A percentile compares a stretch with the other conserved stretches of the same genome.
Evolutionary conservation across 805 yeast genomes (phyloP).

Genomic region (Candida nonsorbophila): DNA sequence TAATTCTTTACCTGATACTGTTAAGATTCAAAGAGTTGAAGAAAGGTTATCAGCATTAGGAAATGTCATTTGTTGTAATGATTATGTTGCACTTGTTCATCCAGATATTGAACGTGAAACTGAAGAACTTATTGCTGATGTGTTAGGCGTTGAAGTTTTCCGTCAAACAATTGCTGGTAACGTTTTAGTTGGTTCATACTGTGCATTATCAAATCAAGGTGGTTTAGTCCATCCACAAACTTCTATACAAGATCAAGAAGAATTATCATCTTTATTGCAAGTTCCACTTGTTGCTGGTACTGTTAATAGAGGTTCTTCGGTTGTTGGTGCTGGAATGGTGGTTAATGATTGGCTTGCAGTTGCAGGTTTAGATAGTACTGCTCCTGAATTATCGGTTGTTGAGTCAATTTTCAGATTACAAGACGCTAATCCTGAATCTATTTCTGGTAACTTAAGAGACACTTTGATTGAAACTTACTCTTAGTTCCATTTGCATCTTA

Average conservation of each 20-base stretch:
- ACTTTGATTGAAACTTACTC: constrained; percentile 90
- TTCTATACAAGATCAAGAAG: constrained; percentile 96
- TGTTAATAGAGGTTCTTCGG: constrained; percentile 94
- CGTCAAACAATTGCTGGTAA: constrained; percentile 98
- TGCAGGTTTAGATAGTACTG: constrained; percentile 95
- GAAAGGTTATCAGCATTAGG: constrained; percentile 96
- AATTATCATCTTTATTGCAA: constrained; percentile 88
- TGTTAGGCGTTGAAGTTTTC: constrained; percentile 96
- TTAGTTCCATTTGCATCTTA: too few relatives aligned
- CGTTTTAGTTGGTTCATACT: constrained; percentile 94
- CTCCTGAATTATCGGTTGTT: constrained; percentile 94
- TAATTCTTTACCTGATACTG: constrained; percentile 92
- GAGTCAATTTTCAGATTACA: constrained; percentile 94
- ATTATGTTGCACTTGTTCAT: constrained; percentile 97
- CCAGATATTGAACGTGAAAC: constrained; percentile 99
- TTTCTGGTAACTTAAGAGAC: constrained; percentile 81
- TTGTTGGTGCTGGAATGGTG: constrained; percentile 98
- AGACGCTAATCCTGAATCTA: constrained; percentile 85
- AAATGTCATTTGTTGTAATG: constrained; percentile 97
- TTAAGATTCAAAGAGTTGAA: constrained; percentile 95
- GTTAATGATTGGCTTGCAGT: constrained; percentile 98
- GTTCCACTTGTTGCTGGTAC: constrained; percentile 99
- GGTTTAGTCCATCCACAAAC: constrained; percentile 98
- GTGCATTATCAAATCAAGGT: constrained; percentile 93
- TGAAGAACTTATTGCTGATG: constrained; percentile 97